Evolutionary conservation across 2,329 filamentous ascomycete genomes (phyloP).

Genomic region (Colletotrichum godetiae): DNA sequence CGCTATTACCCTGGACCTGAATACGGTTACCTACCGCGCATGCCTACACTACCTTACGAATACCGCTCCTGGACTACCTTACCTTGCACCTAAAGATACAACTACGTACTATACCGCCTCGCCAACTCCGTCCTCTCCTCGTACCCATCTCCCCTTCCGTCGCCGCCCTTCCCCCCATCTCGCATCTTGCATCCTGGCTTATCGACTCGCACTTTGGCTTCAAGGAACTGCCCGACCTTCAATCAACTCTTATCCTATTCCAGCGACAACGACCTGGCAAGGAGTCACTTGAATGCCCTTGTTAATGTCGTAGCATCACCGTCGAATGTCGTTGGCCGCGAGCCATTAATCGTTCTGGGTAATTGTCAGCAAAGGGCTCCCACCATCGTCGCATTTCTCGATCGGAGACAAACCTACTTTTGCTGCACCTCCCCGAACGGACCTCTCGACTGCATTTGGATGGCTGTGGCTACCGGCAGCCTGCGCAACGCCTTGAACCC

Average conservation of each 20-base stretch:
- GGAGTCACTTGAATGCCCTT: slow-evolving; percentile 12
- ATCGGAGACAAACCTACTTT: slow-evolving; percentile 20
- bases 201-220: neutral
- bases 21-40: neutral
- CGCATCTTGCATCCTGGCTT: neutral
- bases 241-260: slow-evolving; percentile 7
- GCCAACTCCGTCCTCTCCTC: slow-evolving; percentile 13
- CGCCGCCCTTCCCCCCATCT: slow-evolving; percentile 9
- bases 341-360: slow-evolving; percentile 16
- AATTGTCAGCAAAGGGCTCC: slow-evolving; percentile 9
- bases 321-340: slow-evolving; percentile 14
- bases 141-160: neutral
- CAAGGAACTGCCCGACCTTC: slow-evolving; percentile 4
- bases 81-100: neutral
- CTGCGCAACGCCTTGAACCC: slow-evolving; percentile 26
- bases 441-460: slow-evolving; percentile 28
- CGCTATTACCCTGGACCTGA: slow-evolving; percentile 21
- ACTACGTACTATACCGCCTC: slow-evolving; percentile 1
- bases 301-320: slow-evolving; percentile 26
- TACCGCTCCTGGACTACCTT: slow-evolving; percentile 7
- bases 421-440: slow-evolving; percentile 33
- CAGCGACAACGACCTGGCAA: slow-evolving; percentile 10
- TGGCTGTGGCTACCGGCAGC: slow-evolving; percentile 30
- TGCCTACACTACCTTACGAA: neutral
- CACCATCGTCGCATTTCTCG: slow-evolving; percentile 22